These are phyloP conservation scores for Dissophora globulifera DNA, from an alignment of 192 early-diverging fungal genomes.

Conservation along the genomic window DNA sequence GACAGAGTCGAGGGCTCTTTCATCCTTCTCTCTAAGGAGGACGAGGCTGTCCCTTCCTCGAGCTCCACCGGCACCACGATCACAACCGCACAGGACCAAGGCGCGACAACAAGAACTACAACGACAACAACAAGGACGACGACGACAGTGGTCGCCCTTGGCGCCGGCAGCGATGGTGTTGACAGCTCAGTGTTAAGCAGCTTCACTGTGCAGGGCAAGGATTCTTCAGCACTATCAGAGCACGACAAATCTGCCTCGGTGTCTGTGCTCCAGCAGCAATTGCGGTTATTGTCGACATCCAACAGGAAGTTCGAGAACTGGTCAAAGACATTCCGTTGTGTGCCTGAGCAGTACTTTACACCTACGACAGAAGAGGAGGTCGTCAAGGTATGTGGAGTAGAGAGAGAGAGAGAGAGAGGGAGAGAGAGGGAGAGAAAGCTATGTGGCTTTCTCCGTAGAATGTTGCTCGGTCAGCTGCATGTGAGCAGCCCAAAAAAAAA, in stretches of 20 bases:
- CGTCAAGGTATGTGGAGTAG: conserved; percentile 58
- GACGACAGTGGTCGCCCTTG: not conserved
- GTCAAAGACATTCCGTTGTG: conserved; percentile 71
- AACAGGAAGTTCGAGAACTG: conserved; percentile 69
- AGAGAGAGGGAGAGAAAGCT: no score
- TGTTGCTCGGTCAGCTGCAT: no score
- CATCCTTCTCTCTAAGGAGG: conserved; percentile 16
- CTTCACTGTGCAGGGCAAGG: no score
- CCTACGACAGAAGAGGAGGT: conserved; percentile 70
- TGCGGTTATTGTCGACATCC: conserved; percentile 14
- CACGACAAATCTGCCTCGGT: not conserved
- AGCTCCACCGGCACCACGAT: not conserved
- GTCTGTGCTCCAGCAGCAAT: conserved; percentile 20
- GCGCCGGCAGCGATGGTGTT: no score
- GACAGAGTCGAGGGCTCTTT: conserved; percentile 24
- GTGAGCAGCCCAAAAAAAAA: no score
- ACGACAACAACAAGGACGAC: not conserved
- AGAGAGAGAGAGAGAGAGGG: not conserved
- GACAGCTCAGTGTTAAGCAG: no score
- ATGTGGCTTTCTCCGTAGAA: no score
- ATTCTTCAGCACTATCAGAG: not conserved
- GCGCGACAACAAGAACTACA: not conserved
- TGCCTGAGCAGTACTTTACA: conserved; percentile 66
- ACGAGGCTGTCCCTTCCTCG: not conserved
- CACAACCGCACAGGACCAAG: not conserved